phyloP scores from a whole-genome alignment of 2,329 filamentous ascomycete species.

The Geosmithia putterillii region DNA sequence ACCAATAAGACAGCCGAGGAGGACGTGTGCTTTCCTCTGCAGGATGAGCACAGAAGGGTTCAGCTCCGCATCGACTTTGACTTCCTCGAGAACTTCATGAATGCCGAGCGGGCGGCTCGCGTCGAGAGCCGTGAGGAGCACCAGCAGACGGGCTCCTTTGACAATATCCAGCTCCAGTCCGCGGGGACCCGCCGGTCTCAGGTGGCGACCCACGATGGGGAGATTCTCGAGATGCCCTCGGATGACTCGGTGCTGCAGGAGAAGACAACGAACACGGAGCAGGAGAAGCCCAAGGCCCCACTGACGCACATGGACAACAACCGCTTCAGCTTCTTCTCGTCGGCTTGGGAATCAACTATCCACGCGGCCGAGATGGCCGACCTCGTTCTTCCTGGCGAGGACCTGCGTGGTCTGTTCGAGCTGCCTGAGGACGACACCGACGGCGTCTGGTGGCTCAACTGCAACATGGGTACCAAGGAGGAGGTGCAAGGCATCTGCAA shows the following conservation, averaged over 20 bases:
- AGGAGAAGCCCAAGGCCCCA: conserved; percentile 23
- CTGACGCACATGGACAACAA: conserved; percentile 46
- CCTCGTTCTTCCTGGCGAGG: conserved; percentile 78
- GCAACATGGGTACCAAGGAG: conserved; percentile 79
- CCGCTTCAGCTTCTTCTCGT: conserved; percentile 94
- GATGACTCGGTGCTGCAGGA: conserved; percentile 31
- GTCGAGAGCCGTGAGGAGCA: conserved; percentile 31
- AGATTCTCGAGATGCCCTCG: conserved; percentile 41
- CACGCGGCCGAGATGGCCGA: conserved; percentile 83
- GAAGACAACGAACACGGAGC: conserved; percentile 25
- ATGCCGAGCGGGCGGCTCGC: conserved; percentile 39
- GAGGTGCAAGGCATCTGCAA: conserved; percentile 83
- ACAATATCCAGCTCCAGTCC: conserved; percentile 17
- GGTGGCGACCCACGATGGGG: conserved; percentile 40
- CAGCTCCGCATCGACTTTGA: conserved; percentile 85
- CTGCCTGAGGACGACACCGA: conserved; percentile 50
- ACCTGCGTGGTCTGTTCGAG: conserved; percentile 75
- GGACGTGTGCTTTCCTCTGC: conserved; percentile 80
- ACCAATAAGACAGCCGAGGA: conserved; percentile 66
- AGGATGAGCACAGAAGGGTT: conserved; percentile 52
- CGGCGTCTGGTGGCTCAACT: conserved; percentile 98
- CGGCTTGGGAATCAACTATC: conserved; percentile 84
- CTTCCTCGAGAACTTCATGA: conserved; percentile 83
- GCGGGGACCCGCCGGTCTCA: conserved; percentile 16
- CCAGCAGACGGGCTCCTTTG: conserved; percentile 16